Evolutionary conservation across 164 flowering plant species (phyloP).

Genomic region (Vitis rotundifolia): DNA sequence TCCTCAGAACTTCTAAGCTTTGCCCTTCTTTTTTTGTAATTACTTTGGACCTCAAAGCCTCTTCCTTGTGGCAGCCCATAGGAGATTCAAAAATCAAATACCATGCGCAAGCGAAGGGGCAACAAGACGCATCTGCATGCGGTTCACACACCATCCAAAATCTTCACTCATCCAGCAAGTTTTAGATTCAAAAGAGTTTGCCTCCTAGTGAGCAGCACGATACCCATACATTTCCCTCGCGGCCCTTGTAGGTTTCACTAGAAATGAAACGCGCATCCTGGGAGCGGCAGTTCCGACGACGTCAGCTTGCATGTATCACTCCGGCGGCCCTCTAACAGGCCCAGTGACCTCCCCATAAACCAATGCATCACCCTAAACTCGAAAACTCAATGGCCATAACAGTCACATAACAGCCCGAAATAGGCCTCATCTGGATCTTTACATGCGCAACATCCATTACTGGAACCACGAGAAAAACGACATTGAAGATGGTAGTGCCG

Average conservation of each 20-base stretch:
- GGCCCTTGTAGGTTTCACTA: too few relatives aligned
- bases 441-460: slow-evolving; percentile 62
- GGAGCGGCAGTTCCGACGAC: too few relatives aligned
- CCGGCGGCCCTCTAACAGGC: too few relatives aligned
- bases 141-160: slow-evolving; percentile 7
- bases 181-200: too few relatives aligned
- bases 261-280: too few relatives aligned
- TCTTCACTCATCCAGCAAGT: not conserved
- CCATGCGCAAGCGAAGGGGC: not conserved
- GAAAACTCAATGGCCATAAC: slow-evolving; percentile 55
- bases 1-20: too few relatives aligned
- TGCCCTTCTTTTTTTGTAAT: slow-evolving; percentile 44
- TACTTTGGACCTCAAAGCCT: slow-evolving; percentile 48
- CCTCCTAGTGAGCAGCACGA: too few relatives aligned
- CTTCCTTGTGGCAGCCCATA: slow-evolving; percentile 64
- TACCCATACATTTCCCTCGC: too few relatives aligned
- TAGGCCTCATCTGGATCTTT: slow-evolving; percentile 62
- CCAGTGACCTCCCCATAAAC: slow-evolving; percentile 88
- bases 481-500: slow-evolving; percentile 60
- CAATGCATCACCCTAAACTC: slow-evolving; percentile 82
- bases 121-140: not conserved
- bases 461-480: slow-evolving; percentile 65
- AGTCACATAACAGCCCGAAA: slow-evolving; percentile 65
- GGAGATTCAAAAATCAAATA: not conserved
- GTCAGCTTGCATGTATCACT: too few relatives aligned